These are phyloP conservation scores for Hirsutella thompsonii DNA, from an alignment of 2,329 filamentous ascomycete species.

Conservation along the genomic window DNA sequence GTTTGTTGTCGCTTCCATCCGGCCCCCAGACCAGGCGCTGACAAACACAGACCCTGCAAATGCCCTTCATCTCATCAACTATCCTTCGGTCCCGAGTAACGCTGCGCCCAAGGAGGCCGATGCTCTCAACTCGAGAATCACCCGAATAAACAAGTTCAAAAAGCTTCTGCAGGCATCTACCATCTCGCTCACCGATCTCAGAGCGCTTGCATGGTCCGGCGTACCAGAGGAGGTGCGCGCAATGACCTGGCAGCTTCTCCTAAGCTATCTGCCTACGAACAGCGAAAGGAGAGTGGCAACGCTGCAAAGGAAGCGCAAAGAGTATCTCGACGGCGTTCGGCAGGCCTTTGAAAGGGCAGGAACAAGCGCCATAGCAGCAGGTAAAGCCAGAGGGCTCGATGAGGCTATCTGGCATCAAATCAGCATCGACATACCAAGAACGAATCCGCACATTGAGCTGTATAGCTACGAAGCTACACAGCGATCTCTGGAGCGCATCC, in stretches of 20 bases:
- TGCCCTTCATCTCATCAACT: constrained; percentile 84
- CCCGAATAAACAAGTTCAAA: constrained; percentile 98
- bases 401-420: constrained; percentile 99
- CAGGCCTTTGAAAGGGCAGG: constrained; percentile 59
- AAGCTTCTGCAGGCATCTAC: constrained; percentile 84
- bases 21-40: not conserved
- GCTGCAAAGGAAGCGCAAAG: constrained; percentile 86
- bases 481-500: constrained; percentile 79
- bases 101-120: constrained; percentile 76
- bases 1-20: constrained; percentile 20
- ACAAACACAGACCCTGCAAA: constrained; percentile 63
- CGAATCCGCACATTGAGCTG: constrained; percentile 88
- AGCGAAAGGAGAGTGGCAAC: constrained; percentile 84
- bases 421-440: constrained; percentile 93
- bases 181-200: constrained; percentile 72
- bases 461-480: constrained; percentile 96
- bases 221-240: constrained; percentile 89
- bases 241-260: constrained; percentile 96
- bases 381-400: constrained; percentile 58
- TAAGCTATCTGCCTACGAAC: constrained; percentile 94
- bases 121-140: constrained; percentile 73
- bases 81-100: constrained; percentile 60
- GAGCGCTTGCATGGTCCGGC: constrained; percentile 84
- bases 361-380: constrained; percentile 19
- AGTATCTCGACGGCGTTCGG: constrained; percentile 85